These are phyloP conservation scores for Fagopyrum esculentum DNA, from an alignment of 148 eudicot genomes.

Conservation along the genomic window DNA sequence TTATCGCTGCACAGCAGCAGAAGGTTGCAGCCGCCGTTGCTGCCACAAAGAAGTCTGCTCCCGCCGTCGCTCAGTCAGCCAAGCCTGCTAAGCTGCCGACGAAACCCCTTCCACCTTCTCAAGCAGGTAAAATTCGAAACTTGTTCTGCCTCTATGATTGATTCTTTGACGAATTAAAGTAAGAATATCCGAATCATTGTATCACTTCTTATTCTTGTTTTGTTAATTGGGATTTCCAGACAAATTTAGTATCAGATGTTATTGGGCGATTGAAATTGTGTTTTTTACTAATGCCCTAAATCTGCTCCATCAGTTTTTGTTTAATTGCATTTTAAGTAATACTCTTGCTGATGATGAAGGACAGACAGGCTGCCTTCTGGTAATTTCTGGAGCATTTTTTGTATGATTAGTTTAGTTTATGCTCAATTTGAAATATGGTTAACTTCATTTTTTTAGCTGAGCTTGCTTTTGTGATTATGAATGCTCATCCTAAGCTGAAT, in stretches of 20 bases:
- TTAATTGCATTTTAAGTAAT: too few species aligned
- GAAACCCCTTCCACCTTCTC: constrained; percentile 54
- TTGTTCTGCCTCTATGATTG: neutral
- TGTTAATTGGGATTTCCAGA: neutral
- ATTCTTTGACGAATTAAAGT: too few species aligned
- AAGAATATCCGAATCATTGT: too few species aligned
- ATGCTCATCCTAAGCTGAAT: too few species aligned
- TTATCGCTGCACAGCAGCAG: constrained; percentile 37
- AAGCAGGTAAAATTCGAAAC: constrained; percentile 23
- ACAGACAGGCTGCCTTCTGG: too few species aligned
- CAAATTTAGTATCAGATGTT: too few species aligned
- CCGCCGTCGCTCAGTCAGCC: constrained; percentile 14
- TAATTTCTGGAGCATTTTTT: too few species aligned
- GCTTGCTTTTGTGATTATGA: too few species aligned
- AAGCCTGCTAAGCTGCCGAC: constrained; percentile 43
- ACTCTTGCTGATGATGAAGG: too few species aligned
- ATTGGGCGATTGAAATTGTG: neutral
- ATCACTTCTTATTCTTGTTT: neutral
- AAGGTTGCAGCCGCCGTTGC: constrained; percentile 21
- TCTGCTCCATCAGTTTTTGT: too few species aligned
- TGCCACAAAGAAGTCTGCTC: constrained; percentile 21
- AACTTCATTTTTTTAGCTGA: neutral
- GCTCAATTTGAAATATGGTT: too few species aligned
- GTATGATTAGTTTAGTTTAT: too few species aligned
- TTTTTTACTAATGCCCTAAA: neutral